phyloP scores from a whole-genome alignment of 495 filamentous ascomycete genomes.

The Neurospora cerealis region DNA sequence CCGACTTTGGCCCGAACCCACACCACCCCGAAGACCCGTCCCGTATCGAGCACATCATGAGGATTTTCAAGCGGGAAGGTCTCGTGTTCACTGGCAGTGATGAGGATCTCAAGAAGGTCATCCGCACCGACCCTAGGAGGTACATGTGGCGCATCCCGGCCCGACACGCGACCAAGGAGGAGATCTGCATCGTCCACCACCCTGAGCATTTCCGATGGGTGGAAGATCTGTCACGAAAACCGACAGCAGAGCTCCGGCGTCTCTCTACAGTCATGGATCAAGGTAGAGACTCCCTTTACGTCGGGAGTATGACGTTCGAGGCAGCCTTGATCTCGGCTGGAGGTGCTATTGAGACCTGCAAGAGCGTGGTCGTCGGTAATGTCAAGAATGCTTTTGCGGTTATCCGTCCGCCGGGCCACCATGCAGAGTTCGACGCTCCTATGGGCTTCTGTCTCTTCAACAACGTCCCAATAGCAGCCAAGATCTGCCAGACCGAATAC shows the following conservation, averaged over 20 bases:
- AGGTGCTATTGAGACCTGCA: conserved; percentile 88
- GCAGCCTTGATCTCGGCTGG: conserved; percentile 79
- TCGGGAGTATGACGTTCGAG: conserved; percentile 70
- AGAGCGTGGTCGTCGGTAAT: conserved; percentile 63
- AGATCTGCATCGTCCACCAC: conserved; percentile 71
- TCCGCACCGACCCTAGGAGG: conserved; percentile 38
- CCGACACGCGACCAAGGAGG: conserved; percentile 60
- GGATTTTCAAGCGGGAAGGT: conserved; percentile 66
- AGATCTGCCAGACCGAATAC: conserved; percentile 66
- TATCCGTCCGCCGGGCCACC: conserved; percentile 89
- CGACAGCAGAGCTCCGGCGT: conserved; percentile 51
- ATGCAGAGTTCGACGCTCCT: conserved; percentile 72
- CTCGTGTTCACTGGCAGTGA: conserved; percentile 50
- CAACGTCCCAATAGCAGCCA: conserved; percentile 85
- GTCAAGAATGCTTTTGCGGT: conserved; percentile 94
- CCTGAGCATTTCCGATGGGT: conserved; percentile 70
- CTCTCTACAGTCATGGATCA: conserved; percentile 47
- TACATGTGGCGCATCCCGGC: conserved; percentile 69
- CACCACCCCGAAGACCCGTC: conserved; percentile 91
- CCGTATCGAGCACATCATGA: conserved; percentile 82
- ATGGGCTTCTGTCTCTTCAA: conserved; percentile 98
- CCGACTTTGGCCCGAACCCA: conserved; percentile 53
- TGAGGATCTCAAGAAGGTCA: conserved; percentile 31
- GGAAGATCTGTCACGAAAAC: conserved; percentile 40
- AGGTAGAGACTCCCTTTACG: conserved; percentile 77